Conservation (phyloP, 2,329 filamentous ascomycete genomes). For the Colletotrichum sp. region DNA sequence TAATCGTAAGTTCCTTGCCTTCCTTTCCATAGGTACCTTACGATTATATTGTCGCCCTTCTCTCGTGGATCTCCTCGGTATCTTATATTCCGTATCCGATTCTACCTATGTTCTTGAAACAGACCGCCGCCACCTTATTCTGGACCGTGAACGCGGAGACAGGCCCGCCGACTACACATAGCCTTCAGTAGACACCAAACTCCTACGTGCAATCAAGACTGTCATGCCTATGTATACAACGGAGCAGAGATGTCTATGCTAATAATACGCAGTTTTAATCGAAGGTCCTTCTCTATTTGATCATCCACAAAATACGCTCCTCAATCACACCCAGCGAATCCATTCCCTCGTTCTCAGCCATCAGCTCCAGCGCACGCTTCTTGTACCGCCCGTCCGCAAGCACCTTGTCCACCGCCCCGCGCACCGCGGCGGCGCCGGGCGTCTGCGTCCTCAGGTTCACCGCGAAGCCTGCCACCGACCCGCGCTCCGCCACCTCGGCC, state of each 20-base stretch:
- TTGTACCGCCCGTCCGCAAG: background rate
- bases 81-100: too few species aligned
- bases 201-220: background rate
- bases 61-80: too few species aligned
- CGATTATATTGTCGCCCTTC: too few species aligned
- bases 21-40: too few species aligned
- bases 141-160: background rate
- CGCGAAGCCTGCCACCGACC: background rate
- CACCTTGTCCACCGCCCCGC: background rate
- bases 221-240: background rate
- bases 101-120: too few species aligned
- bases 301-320: background rate
- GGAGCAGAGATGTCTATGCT: background rate
- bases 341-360: background rate
- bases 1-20: too few species aligned
- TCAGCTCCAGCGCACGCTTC: background rate
- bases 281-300: background rate
- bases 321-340: background rate
- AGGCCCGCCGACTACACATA: background rate
- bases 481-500: background rate
- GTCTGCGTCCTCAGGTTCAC: background rate
- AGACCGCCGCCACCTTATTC: background rate
- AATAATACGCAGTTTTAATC: background rate
- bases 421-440: background rate
- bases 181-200: background rate